These are phyloP conservation scores for Marsdenia floribunda DNA, from an alignment of 257 asterid species.

Conservation along the genomic window DNA sequence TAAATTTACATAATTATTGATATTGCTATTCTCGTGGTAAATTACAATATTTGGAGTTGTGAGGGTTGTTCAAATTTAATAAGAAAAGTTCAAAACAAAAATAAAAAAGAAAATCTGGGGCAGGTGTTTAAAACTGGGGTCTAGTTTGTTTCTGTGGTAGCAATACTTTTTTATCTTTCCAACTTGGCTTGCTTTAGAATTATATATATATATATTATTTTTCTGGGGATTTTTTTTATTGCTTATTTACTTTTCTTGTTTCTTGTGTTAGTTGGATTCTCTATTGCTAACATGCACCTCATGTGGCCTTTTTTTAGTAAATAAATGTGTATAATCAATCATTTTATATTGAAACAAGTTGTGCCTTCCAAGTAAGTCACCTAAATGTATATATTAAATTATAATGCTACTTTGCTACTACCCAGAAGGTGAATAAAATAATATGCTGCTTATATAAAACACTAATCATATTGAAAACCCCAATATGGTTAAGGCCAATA, in stretches of 20 bases:
- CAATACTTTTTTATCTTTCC: neutral
- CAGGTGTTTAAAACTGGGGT: neutral
- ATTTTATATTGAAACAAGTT: slow-evolving; percentile 16
- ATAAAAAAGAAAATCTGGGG: slow-evolving; percentile 9
- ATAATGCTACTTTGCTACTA: slow-evolving; percentile 11
- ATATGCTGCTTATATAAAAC: slow-evolving; percentile 16
- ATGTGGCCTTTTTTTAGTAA: slow-evolving; percentile 25
- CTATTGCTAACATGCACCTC: slow-evolving; percentile 44
- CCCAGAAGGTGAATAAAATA: slow-evolving; percentile 21
- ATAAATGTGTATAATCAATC: slow-evolving; percentile 10
- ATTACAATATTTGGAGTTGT: slow-evolving; percentile 1
- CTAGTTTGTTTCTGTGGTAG: slow-evolving; percentile 4
- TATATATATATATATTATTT: neutral
- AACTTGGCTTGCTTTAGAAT: slow-evolving; percentile 7
- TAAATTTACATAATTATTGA: neutral
- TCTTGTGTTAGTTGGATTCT: slow-evolving; percentile 23
- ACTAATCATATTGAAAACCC: slow-evolving; percentile 14
- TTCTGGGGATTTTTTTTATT: slow-evolving; percentile 1
- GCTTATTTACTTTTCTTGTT: slow-evolving; percentile 13
- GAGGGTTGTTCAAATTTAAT: slow-evolving; percentile 22
- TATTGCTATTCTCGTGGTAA: neutral
- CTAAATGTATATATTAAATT: slow-evolving; percentile 16
- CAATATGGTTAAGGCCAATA: slow-evolving; percentile 8
- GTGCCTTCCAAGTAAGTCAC: slow-evolving; percentile 26
- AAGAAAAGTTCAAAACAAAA: slow-evolving; percentile 18